Percentiles rank a stretch among this genome's conserved stretches.
These are phyloP conservation scores for Paraphoma sp. DNA, from an alignment of 2,329 filamentous ascomycete genomes.

Conservation along the genomic window DNA sequence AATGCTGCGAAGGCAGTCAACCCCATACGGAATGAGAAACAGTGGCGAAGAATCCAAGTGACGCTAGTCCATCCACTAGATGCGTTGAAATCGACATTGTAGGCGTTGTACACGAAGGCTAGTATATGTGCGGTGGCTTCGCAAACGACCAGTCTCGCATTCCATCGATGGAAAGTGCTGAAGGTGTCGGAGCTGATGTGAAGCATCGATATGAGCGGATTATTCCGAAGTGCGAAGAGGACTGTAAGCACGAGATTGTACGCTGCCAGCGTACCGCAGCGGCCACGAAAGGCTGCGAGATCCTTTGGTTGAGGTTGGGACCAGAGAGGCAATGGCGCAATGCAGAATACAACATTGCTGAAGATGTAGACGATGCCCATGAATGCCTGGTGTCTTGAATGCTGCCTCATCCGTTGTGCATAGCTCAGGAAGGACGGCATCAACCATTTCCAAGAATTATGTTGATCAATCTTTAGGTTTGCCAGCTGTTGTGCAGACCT, in stretches of 20 bases:
- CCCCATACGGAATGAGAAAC: slow-evolving; percentile 62
- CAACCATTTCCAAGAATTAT: neutral
- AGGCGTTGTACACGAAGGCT: slow-evolving; percentile 59
- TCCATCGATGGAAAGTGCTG: slow-evolving; percentile 79
- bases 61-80: slow-evolving; percentile 41
- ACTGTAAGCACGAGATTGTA: slow-evolving; percentile 78
- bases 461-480: neutral
- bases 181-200: slow-evolving; percentile 79
- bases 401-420: neutral
- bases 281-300: slow-evolving; percentile 64
- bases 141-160: slow-evolving; percentile 73
- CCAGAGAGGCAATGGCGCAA: neutral
- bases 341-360: neutral
- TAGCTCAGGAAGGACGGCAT: neutral
- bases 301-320: slow-evolving; percentile 71
- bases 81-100: slow-evolving; percentile 8
- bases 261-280: slow-evolving; percentile 72
- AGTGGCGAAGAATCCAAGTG: slow-evolving; percentile 36
- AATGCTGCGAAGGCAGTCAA: slow-evolving; percentile 63
- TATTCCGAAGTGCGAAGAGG: slow-evolving; percentile 74
- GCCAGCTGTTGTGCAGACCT: neutral
- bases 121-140: slow-evolving; percentile 70
- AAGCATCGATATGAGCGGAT: slow-evolving; percentile 72
- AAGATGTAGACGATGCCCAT: neutral
- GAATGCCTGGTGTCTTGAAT: neutral